Evolutionary conservation across 2,329 filamentous ascomycete species (phyloP).

Genomic region (Alternaria panax): DNA sequence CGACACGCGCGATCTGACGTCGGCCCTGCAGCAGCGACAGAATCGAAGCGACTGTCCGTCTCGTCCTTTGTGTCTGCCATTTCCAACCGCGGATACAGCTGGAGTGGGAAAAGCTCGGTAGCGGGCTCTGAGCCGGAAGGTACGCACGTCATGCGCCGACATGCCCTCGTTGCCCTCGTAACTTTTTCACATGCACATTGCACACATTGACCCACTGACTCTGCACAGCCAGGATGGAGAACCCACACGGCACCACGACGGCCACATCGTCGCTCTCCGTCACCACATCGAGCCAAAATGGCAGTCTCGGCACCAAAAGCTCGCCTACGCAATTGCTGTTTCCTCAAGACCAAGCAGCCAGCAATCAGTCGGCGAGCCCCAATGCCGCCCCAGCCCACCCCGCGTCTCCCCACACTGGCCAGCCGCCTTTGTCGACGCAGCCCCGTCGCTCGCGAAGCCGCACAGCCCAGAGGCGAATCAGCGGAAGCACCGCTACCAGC

Average conservation of each 20-base stretch:
- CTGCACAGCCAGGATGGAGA: slow-evolving; percentile 36
- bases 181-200: slow-evolving; percentile 8
- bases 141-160: slow-evolving; percentile 39
- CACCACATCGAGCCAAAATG: slow-evolving; percentile 55
- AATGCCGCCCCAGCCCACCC: slow-evolving; percentile 20
- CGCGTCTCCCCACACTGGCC: slow-evolving; percentile 26
- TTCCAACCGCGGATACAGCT: slow-evolving; percentile 59
- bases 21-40: slow-evolving; percentile 43
- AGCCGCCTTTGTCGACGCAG: slow-evolving; percentile 23
- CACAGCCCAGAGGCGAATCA: slow-evolving; percentile 75
- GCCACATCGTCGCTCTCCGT: slow-evolving; percentile 54
- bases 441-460: slow-evolving; percentile 49
- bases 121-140: slow-evolving; percentile 56
- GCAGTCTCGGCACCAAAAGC: slow-evolving; percentile 46
- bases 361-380: slow-evolving; percentile 18
- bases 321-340: slow-evolving; percentile 51
- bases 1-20: slow-evolving; percentile 55
- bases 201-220: slow-evolving; percentile 14
- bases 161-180: background rate
- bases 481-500: slow-evolving; percentile 80
- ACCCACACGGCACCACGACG: slow-evolving; percentile 49
- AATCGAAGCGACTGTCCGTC: slow-evolving; percentile 73
- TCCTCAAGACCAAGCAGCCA: slow-evolving; percentile 36
- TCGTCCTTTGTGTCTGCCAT: slow-evolving; percentile 72
- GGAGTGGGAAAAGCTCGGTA: slow-evolving; percentile 56